These are phyloP conservation scores for Fusarium aywerte DNA, from an alignment of 2,329 filamentous ascomycete genomes.

Conservation along the genomic window DNA sequence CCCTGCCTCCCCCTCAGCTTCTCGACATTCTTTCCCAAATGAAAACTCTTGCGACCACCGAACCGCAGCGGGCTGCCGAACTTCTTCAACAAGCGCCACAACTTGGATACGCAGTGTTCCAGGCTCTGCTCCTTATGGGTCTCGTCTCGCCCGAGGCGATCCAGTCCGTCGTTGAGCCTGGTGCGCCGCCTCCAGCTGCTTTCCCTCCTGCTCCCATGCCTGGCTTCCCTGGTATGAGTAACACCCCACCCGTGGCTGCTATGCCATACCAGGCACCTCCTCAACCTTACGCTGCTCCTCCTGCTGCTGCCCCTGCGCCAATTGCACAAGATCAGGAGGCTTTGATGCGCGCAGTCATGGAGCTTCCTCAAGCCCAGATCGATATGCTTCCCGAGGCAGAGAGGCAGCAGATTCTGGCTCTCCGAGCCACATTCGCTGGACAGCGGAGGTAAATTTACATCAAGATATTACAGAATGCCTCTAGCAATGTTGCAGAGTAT, in stretches of 20 bases:
- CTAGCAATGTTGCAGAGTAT: neutral
- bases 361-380: conserved; percentile 82
- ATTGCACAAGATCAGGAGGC: conserved; percentile 71
- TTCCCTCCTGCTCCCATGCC: conserved; percentile 54
- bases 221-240: conserved; percentile 22
- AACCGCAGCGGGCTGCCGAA: conserved; percentile 85
- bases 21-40: conserved; percentile 94
- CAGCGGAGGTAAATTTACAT: conserved; percentile 49
- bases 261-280: conserved; percentile 60
- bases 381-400: conserved; percentile 80
- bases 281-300: conserved; percentile 52
- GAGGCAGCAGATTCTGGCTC: conserved; percentile 79
- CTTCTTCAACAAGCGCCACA: conserved; percentile 90
- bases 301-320: conserved; percentile 48
- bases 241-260: conserved; percentile 60
- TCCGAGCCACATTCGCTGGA: conserved; percentile 72
- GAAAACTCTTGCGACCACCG: conserved; percentile 85
- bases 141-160: conserved; percentile 88
- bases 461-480: neutral
- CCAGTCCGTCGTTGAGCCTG: conserved; percentile 78
- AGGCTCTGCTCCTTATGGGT: conserved; percentile 90
- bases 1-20: conserved; percentile 86
- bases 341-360: conserved; percentile 83
- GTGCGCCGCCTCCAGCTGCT: conserved; percentile 55
- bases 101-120: conserved; percentile 93